Evolutionary conservation across 2,329 filamentous ascomycete species (phyloP).

Genomic region (Colletotrichum musae): DNA sequence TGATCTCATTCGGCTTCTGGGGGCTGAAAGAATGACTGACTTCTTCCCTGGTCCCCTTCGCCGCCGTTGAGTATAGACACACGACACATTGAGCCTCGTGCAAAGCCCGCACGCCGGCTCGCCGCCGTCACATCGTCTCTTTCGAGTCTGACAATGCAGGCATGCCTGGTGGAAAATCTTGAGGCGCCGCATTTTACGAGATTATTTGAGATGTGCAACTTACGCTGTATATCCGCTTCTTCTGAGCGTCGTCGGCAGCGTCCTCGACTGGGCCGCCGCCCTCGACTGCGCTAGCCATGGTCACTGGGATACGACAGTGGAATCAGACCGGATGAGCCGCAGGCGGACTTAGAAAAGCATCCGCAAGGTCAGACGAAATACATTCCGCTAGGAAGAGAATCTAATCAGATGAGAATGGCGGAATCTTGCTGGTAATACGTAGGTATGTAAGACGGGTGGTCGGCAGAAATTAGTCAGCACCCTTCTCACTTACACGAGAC

Average conservation of each 20-base stretch:
- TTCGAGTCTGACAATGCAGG: conserved; percentile 26
- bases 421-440: neutral
- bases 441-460: neutral
- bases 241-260: conserved; percentile 9
- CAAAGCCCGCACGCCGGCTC: conserved; percentile 35
- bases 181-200: neutral
- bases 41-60: conserved; percentile 37
- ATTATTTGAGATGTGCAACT: neutral
- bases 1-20: no score
- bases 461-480: neutral
- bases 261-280: neutral
- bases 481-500: neutral
- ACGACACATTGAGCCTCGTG: conserved; percentile 11
- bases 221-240: conserved; percentile 38
- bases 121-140: conserved; percentile 36
- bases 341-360: neutral
- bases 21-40: neutral
- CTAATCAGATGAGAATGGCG: neutral
- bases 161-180: conserved; percentile 23
- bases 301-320: neutral
- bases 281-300: conserved; percentile 12
- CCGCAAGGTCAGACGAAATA: conserved; percentile 17
- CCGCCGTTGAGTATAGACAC: conserved; percentile 30
- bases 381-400: neutral
- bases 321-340: neutral